Percentiles rank a stretch among this genome's conserved stretches.
phyloP scores from a whole-genome alignment of 2,329 filamentous ascomycete species.

The Lachnellula arida region DNA sequence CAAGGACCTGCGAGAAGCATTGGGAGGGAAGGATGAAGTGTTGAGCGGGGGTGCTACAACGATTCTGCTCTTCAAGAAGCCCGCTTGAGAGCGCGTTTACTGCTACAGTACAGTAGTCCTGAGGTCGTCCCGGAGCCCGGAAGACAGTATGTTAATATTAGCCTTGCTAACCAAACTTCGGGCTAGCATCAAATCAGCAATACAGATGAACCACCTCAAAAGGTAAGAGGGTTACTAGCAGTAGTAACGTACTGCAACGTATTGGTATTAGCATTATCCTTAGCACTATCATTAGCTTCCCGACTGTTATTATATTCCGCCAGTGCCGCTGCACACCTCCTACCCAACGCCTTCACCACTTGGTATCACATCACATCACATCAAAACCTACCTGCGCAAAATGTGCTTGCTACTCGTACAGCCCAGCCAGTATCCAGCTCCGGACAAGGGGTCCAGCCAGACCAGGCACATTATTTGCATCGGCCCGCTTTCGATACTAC shows the following conservation, averaged over 20 bases:
- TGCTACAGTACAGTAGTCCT: background rate
- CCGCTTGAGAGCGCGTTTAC: background rate
- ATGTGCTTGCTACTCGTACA: background rate
- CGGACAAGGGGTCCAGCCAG: too few species aligned
- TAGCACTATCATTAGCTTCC: too few species aligned
- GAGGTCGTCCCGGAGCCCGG: background rate
- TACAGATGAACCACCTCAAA: too few species aligned
- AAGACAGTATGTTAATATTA: background rate
- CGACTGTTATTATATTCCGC: too few species aligned
- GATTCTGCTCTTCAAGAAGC: conserved; percentile 21
- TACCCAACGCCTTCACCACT: too few species aligned
- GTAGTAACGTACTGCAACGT: too few species aligned
- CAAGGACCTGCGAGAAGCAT: conserved; percentile 10
- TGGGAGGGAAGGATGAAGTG: conserved; percentile 14
- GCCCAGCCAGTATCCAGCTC: background rate
- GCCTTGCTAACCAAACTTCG: background rate
- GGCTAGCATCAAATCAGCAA: too few species aligned
- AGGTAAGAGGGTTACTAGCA: too few species aligned
- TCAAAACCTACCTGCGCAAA: too few species aligned
- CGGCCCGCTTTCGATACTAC: background rate
- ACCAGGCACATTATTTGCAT: background rate
- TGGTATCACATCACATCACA: too few species aligned
- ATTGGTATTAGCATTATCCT: too few species aligned
- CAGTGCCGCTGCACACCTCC: too few species aligned
- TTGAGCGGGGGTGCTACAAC: conserved; percentile 11